phyloP scores from a whole-genome alignment of 345 rosid genomes.

The Eucalyptus erythrocorys region DNA sequence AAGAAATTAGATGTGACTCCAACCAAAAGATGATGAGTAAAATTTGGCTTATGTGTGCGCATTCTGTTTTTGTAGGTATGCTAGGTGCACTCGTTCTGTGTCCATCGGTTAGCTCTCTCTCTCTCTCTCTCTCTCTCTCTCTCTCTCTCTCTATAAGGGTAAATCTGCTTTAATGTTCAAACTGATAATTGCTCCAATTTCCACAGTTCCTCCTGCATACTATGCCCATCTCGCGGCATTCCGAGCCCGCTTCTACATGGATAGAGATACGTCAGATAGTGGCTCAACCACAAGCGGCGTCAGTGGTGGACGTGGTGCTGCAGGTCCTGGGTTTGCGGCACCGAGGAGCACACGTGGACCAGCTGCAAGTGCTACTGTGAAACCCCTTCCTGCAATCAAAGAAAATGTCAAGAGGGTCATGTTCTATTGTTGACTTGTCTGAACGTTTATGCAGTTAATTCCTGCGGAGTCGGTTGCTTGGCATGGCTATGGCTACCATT shows the following conservation, averaged over 20 bases:
- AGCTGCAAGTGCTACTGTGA: constrained; percentile 46
- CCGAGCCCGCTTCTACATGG: constrained; percentile 94
- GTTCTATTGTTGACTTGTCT: constrained; percentile 59
- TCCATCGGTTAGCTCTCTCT: constrained; percentile 56
- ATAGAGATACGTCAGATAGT: constrained; percentile 86
- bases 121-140: background rate
- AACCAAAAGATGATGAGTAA: background rate
- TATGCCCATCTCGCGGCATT: constrained; percentile 96
- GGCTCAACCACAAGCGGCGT: constrained; percentile 27
- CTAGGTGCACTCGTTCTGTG: constrained; percentile 90
- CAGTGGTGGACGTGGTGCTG: constrained; percentile 2
- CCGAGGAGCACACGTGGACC: constrained; percentile 43
- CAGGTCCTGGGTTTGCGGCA: constrained; percentile 12
- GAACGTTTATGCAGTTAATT: background rate
- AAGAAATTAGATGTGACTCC: background rate
- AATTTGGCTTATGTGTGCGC: background rate
- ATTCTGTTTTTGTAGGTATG: constrained; percentile 46
- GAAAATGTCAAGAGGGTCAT: constrained; percentile 93
- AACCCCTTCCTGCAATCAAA: constrained; percentile 84
- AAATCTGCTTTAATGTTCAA: background rate
- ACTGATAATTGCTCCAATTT: background rate
- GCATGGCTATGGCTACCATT: background rate
- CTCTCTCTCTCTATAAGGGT: no score
- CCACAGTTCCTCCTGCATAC: constrained; percentile 89
- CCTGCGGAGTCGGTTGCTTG: background rate